Evolutionary conservation across 495 filamentous ascomycete genomes (phyloP).

Genomic region (Lasiosphaeria miniovina): DNA sequence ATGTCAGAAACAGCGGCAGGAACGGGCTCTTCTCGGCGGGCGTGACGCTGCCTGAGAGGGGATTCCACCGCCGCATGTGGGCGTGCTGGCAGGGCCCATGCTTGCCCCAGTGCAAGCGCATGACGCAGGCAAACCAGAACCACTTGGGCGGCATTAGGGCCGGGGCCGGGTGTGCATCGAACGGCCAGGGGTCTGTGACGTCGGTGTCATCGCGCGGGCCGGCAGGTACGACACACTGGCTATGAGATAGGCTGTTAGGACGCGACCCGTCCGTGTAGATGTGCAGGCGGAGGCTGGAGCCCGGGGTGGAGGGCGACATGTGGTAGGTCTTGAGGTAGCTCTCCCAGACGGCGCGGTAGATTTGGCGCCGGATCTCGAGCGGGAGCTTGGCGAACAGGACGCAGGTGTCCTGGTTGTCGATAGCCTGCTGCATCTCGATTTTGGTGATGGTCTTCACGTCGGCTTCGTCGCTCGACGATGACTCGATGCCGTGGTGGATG

Average conservation of each 20-base stretch:
- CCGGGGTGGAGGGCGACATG: constrained; percentile 2
- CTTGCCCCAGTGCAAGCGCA: constrained; percentile 22
- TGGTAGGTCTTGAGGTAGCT: constrained; percentile 13
- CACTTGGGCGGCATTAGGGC: constrained; percentile 8
- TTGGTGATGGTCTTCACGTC: constrained; percentile 6
- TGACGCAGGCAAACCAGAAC: constrained; percentile 18
- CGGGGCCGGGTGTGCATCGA: neutral
- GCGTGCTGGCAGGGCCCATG: constrained; percentile 27
- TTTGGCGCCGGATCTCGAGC: constrained; percentile 24
- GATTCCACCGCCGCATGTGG: constrained; percentile 19
- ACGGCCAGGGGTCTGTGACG: constrained; percentile 14
- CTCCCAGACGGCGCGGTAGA: constrained; percentile 23
- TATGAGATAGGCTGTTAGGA: constrained; percentile 8
- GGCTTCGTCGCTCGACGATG: neutral
- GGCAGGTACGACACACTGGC: constrained; percentile 12
- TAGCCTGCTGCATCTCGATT: constrained; percentile 9
- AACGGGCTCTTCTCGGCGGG: constrained; percentile 17
- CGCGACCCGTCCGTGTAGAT: constrained; percentile 19
- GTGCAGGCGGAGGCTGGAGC: constrained; percentile 22
- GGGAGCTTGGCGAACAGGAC: constrained; percentile 22
- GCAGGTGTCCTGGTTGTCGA: constrained; percentile 14
- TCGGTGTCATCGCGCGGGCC: constrained; percentile 9
- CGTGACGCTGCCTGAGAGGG: constrained; percentile 2
- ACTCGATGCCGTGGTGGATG: neutral
- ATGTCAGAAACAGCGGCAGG: constrained; percentile 23